Conservation (phyloP, 208 protist genomes). For the Leishmania turanica region DNA sequence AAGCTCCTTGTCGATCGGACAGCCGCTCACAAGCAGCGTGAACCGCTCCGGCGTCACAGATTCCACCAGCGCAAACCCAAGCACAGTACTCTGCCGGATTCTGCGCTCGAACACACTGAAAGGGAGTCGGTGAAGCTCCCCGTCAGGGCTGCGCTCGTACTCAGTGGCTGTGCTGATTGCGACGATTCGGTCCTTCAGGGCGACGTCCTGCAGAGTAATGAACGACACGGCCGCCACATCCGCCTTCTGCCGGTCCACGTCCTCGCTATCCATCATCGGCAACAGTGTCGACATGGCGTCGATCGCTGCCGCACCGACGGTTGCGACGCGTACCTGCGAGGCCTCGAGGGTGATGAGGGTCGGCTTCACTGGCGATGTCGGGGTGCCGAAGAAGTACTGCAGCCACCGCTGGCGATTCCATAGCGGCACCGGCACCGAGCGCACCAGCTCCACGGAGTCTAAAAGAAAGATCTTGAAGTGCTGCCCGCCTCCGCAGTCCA, state of each 20-base stretch:
- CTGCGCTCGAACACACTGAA: constrained; percentile 51
- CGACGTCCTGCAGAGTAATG: constrained; percentile 47
- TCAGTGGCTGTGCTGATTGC: constrained; percentile 61
- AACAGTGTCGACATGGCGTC: constrained; percentile 58
- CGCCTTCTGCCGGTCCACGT: constrained; percentile 10
- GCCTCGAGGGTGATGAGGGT: constrained; percentile 41
- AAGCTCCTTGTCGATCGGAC: constrained; percentile 38
- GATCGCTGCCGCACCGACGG: constrained; percentile 41
- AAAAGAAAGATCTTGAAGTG: constrained; percentile 55
- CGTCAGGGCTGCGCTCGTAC: constrained; percentile 46
- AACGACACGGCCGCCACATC: constrained; percentile 50
- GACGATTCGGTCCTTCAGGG: constrained; percentile 58
- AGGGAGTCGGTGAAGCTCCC: constrained; percentile 46
- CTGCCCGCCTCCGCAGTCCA: constrained; percentile 31
- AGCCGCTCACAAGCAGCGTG: constrained; percentile 49
- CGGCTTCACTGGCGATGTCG: constrained; percentile 46
- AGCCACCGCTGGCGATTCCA: constrained; percentile 54
- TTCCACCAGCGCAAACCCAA: constrained; percentile 71
- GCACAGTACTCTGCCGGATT: constrained; percentile 36
- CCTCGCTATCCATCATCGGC: constrained; percentile 61
- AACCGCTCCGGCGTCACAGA: constrained; percentile 39
- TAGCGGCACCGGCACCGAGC: constrained; percentile 20
- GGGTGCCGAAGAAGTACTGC: constrained; percentile 72
- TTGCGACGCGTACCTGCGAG: constrained; percentile 43
- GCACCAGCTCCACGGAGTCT: constrained; percentile 37